phyloP scores from a whole-genome alignment of 2,329 filamentous ascomycete genomes.

The Pseudovirgaria hyperparasitica region DNA sequence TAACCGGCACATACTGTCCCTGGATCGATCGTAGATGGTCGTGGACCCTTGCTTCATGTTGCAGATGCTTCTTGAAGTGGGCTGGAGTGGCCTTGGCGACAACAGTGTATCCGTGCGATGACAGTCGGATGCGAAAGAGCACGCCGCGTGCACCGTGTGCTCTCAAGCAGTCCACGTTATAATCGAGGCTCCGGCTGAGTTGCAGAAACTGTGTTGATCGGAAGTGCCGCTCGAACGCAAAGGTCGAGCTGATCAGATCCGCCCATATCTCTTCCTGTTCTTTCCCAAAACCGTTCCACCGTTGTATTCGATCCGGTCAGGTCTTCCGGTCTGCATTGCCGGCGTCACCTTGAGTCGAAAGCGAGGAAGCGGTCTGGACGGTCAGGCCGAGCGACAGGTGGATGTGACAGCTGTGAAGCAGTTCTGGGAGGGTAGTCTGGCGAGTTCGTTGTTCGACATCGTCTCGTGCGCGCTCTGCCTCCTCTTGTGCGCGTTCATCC shows the following conservation, averaged over 20 bases:
- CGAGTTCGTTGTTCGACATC: conserved; percentile 3
- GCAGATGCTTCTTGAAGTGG: conserved; percentile 1
- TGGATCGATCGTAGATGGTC: conserved; percentile 3
- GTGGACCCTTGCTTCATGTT: conserved; percentile 4
- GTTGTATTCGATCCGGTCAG: conserved; percentile 1
- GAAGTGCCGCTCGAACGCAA: conserved; percentile 3
- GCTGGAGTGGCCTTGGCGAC: conserved; percentile 25
- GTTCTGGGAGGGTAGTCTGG: conserved; percentile 4
- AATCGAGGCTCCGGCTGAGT: too few relatives aligned
- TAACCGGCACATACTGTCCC: conserved; percentile 5
- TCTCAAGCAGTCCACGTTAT: too few relatives aligned
- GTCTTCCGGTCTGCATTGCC: conserved; percentile 4
- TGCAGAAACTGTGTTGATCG: conserved; percentile 1
- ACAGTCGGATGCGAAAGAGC: conserved; percentile 28
- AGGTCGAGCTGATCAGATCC: conserved; percentile 2
- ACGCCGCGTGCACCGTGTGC: conserved; percentile 22
- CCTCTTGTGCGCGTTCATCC: conserved; percentile 1
- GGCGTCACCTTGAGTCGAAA: conserved; percentile 3
- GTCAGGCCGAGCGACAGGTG: conserved; percentile 4
- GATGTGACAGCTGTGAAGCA: conserved; percentile 4
- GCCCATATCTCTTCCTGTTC: conserved; percentile 4
- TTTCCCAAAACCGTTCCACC: conserved; percentile 3
- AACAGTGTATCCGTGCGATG: conserved; percentile 29
- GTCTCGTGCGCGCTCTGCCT: conserved; percentile 6
- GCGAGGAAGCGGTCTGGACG: conserved; percentile 2